These are phyloP conservation scores for Aspergillus sp. DNA, from an alignment of 2,329 filamentous ascomycete species.

Conservation along the genomic window DNA sequence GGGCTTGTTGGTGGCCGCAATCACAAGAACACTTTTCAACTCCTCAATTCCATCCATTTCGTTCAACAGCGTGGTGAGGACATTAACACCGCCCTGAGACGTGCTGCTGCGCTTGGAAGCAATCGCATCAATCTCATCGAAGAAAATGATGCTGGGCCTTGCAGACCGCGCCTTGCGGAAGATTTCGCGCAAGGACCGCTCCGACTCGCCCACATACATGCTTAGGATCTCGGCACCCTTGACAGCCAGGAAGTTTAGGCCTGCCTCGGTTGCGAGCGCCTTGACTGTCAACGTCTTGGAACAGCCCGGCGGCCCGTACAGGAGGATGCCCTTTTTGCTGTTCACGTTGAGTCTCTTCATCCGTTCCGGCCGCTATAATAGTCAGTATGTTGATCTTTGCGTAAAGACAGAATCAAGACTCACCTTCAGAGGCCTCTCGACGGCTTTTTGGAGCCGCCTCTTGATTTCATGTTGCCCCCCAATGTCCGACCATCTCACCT, in stretches of 20 bases:
- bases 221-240: constrained; percentile 91
- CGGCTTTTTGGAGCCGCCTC: constrained; percentile 59
- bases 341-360: constrained; percentile 53
- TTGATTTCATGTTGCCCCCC: constrained; percentile 81
- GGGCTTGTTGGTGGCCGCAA: constrained; percentile 89
- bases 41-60: constrained; percentile 95
- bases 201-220: constrained; percentile 96
- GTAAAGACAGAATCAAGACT: not conserved
- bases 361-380: constrained; percentile 46
- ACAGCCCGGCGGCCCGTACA: constrained; percentile 91
- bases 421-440: constrained; percentile 59
- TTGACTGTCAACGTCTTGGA: constrained; percentile 92
- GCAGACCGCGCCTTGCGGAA: constrained; percentile 85
- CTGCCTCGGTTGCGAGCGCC: constrained; percentile 84
- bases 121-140: constrained; percentile 93
- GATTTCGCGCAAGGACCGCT: constrained; percentile 78
- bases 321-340: constrained; percentile 76
- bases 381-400: not conserved
- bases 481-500: constrained; percentile 82
- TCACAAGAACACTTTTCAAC: constrained; percentile 76
- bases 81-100: constrained; percentile 65
- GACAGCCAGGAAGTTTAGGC: constrained; percentile 90
- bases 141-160: constrained; percentile 90
- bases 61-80: constrained; percentile 83
- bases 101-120: constrained; percentile 56